Base-by-base conservation (phyloP, 148 eudicot genomes). In the Rhododendron kiyosumense region DNA sequence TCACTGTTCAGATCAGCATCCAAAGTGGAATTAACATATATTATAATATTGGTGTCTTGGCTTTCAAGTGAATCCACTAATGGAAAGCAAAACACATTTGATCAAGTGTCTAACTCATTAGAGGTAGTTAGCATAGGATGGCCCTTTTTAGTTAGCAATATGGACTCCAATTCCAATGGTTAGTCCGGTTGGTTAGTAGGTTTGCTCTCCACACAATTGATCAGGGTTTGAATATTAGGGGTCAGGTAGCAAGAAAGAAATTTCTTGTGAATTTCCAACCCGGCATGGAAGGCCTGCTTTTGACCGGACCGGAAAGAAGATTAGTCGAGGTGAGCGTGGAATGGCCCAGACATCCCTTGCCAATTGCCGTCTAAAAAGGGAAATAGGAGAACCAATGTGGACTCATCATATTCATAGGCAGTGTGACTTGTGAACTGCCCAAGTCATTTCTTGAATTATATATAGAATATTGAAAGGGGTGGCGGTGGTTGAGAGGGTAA, bases 351-450 rank as follows among this genome's bases (percentile, higher is more conserved):
- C 12, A 46, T 46, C 11, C 49, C 49, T 46, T 7, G 7, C 7
- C 45, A 41, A n/a, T n/a, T n/a, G n/a, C n/a, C n/a, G n/a, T 41
- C 45, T 7, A 41, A 13, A 51, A 51, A 13, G 54, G 17, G 17
- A 51, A 13, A 51, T 8, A 51, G 54, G 17, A 13, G 54, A 51
- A 51, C 15, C 3, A 51, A 13, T 13, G 54, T 51, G 54, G 54
- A 51, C 54, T 51, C 54, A 10, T 51, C 14, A 51, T 13, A 51
- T 51, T 30, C 13, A 34, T 11, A 24, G 24, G 15, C 52, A 24
- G 6, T 61, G 83, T 61, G 87, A 85, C 75, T 28, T 79, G 28
- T 79, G 59, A 78, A 78, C 83, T 63, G 20, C 76, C 83, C 86
- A 43, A 41, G 69, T 85, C 76, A 32, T 65, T 26, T 43, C 76